Evolutionary conservation across 805 yeast genomes (phyloP).

Genomic region (Candida quercuum): DNA sequence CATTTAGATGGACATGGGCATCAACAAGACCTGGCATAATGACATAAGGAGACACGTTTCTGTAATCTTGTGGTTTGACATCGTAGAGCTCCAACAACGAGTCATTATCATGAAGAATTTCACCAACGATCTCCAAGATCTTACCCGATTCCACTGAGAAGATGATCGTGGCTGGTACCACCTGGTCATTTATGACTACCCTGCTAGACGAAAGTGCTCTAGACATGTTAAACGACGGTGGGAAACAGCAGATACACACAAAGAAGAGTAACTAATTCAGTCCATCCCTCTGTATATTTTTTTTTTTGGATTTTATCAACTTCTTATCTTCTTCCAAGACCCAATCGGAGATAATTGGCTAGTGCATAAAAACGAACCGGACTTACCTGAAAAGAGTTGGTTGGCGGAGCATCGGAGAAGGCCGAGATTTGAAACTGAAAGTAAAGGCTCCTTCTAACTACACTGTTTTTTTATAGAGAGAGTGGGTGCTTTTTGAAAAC

Average conservation of each 20-base stretch:
- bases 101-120: conserved; percentile 34
- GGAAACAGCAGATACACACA: no score
- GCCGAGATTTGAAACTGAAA: no score
- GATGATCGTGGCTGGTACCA: conserved; percentile 59
- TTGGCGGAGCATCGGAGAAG: no score
- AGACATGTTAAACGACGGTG: conserved; percentile 34
- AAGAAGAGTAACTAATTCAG: no score
- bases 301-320: not conserved
- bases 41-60: conserved; percentile 56
- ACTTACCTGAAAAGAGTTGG: no score
- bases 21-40: conserved; percentile 91
- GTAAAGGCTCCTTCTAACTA: no score
- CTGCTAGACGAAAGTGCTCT: conserved; percentile 57
- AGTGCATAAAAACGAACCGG: no score
- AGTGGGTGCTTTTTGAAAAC: no score
- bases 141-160: conserved; percentile 53
- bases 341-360: no score
- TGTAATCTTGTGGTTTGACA: conserved; percentile 35
- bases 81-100: conserved; percentile 36
- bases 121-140: conserved; percentile 46
- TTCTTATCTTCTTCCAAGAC: no score
- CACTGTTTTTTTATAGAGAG: no score
- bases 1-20: conserved; percentile 90
- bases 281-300: no score
- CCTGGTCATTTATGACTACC: conserved; percentile 44